phyloP scores from a whole-genome alignment of 2,329 filamentous ascomycete species.

The Fusarium incarnatum region DNA sequence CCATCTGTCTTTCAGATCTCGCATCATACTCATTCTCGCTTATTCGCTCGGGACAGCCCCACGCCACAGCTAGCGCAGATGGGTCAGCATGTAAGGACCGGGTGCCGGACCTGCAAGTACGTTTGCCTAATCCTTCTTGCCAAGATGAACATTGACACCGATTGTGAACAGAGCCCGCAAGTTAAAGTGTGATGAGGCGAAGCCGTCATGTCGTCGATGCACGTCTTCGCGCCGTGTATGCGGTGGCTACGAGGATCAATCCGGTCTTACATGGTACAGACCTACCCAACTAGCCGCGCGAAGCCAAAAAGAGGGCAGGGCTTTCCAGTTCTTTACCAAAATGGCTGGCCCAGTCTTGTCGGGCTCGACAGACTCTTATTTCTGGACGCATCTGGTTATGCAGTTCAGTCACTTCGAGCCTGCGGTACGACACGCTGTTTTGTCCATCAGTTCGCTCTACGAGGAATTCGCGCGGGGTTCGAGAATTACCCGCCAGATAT shows the following conservation, averaged over 20 bases:
- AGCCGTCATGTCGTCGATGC: conserved; percentile 11
- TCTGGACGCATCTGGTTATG: conserved; percentile 39
- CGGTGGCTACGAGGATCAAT: background rate
- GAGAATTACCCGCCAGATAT: conserved; percentile 7
- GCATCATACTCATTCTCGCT: background rate
- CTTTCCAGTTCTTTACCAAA: conserved; percentile 27
- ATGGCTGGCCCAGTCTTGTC: conserved; percentile 22
- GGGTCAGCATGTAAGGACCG: background rate
- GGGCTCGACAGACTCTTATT: conserved; percentile 26
- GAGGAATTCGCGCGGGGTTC: conserved; percentile 13
- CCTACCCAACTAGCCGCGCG: conserved; percentile 11
- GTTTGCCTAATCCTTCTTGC: background rate
- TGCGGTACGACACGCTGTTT: conserved; percentile 21
- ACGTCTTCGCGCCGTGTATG: conserved; percentile 6
- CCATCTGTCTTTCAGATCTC: background rate
- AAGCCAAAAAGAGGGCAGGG: conserved; percentile 15
- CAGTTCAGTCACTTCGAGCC: conserved; percentile 35
- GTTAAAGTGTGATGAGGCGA: conserved; percentile 13
- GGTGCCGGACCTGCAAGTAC: conserved; percentile 13
- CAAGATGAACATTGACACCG: background rate
- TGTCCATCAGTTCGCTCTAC: conserved; percentile 30
- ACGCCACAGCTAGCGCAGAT: background rate
- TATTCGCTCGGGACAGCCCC: conserved; percentile 7
- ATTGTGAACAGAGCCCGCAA: background rate
- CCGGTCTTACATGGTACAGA: conserved; percentile 7